Percentiles rank a stretch among this genome's conserved stretches.
Conservation (phyloP, 2,329 filamentous ascomycete species). For the Zymoseptoria pseudotritici region DNA sequence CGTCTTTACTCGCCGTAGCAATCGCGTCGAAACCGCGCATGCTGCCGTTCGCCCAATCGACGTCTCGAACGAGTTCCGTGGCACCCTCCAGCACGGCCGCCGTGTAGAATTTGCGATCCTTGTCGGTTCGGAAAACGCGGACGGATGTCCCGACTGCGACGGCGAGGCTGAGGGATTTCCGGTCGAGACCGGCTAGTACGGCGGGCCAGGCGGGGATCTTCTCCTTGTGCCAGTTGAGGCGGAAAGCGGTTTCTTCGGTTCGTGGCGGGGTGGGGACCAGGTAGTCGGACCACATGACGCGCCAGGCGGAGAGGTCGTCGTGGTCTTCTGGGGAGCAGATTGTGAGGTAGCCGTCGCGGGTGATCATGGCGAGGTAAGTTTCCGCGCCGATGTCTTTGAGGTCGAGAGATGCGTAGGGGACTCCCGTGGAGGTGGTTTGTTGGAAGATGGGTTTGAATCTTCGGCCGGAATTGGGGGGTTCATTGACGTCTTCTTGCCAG, state of each 20-base stretch:
- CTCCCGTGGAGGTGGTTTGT: conserved; percentile 59
- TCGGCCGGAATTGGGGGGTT: conserved; percentile 63
- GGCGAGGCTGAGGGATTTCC: conserved; percentile 70
- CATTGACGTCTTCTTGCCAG: conserved; percentile 84
- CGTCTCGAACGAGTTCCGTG: conserved; percentile 65
- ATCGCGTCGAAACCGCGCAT: conserved; percentile 84
- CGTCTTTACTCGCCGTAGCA: conserved; percentile 89
- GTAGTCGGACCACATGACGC: conserved; percentile 65
- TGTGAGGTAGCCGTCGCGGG: conserved; percentile 69
- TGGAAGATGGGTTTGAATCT: conserved; percentile 68
- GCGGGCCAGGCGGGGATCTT: conserved; percentile 71
- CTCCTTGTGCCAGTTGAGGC: conserved; percentile 82
- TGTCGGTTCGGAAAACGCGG: conserved; percentile 71
- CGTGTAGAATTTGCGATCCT: conserved; percentile 73
- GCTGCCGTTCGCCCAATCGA: conserved; percentile 88
- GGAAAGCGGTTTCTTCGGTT: conserved; percentile 81
- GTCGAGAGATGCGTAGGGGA: conserved; percentile 68
- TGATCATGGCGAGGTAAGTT: conserved; percentile 78
- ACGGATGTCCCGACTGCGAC: conserved; percentile 81
- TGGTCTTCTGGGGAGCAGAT: conserved; percentile 81
- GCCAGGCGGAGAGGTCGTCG: conserved; percentile 71
- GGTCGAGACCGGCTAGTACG: conserved; percentile 70
- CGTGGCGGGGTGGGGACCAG: conserved; percentile 63
- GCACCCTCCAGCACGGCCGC: conserved; percentile 70
- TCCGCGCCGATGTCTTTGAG: conserved; percentile 79